Evolutionary conservation across 371 early-diverging fungal species (phyloP).

Genomic region (Rhizopus arrhizus): DNA sequence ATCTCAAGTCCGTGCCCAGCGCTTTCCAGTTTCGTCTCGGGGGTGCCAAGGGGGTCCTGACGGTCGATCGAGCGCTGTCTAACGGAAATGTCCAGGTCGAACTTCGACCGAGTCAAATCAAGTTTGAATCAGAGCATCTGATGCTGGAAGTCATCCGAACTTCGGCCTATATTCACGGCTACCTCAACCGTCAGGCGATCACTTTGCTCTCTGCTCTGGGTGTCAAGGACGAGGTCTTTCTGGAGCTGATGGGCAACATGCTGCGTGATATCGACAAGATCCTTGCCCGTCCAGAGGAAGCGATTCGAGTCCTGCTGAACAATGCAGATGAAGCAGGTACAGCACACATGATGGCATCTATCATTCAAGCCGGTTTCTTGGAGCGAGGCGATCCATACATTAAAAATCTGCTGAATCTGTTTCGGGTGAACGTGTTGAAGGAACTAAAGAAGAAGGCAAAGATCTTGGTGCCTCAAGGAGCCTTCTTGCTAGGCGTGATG

Average conservation of each 20-base stretch:
- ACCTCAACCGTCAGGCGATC: conserved; percentile 78
- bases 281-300: conserved; percentile 44
- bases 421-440: conserved; percentile 57
- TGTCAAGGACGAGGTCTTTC: conserved; percentile 58
- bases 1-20: conserved; percentile 57
- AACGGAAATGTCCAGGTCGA: conserved; percentile 45
- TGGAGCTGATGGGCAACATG: conserved; percentile 53
- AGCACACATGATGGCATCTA: conserved; percentile 46
- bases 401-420: conserved; percentile 57
- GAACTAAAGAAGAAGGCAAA: conserved; percentile 72
- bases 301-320: conserved; percentile 49
- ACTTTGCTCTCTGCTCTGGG: conserved; percentile 68
- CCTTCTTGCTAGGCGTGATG: conserved; percentile 74
- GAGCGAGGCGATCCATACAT: conserved; percentile 58
- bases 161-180: conserved; percentile 59
- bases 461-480: conserved; percentile 69
- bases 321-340: conserved; percentile 65
- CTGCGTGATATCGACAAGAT: conserved; percentile 48
- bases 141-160: conserved; percentile 67
- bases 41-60: conserved; percentile 81
- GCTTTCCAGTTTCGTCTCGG: conserved; percentile 84
- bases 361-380: conserved; percentile 65
- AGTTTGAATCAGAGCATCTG: conserved; percentile 64
- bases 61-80: conserved; percentile 26
- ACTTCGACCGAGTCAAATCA: conserved; percentile 70